A percentile compares a stretch with the other conserved stretches of the same genome.
Evolutionary conservation across 441 rosid genomes (phyloP).

Genomic region (Pelargonium exstipulatum): DNA sequence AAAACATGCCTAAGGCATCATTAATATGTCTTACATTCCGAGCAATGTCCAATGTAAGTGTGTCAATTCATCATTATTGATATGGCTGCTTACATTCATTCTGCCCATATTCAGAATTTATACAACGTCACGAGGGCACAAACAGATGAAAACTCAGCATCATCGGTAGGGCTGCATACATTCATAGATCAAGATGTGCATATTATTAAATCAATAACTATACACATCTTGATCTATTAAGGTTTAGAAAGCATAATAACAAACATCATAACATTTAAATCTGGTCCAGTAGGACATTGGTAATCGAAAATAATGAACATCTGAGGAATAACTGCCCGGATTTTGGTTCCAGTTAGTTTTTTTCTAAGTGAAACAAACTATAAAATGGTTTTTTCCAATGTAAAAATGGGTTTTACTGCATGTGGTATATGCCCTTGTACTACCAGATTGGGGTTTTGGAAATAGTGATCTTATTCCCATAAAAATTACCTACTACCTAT

Average conservation of each 20-base stretch:
- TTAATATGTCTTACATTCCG: conserved; percentile 76
- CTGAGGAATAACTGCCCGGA: background rate
- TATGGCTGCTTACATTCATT: conserved; percentile 3
- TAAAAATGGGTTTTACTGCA: too few species aligned
- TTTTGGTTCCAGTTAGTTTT: background rate
- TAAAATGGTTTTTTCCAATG: too few species aligned
- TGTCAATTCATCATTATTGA: background rate
- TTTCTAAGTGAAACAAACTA: too few species aligned
- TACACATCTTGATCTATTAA: background rate
- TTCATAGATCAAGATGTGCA: too few species aligned
- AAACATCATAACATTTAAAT: background rate
- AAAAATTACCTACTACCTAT: too few species aligned
- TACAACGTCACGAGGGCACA: background rate
- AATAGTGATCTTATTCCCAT: background rate
- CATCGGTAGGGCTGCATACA: too few species aligned
- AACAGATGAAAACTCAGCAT: background rate
- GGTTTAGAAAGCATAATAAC: background rate
- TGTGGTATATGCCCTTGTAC: too few species aligned
- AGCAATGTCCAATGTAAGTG: conserved; percentile 67
- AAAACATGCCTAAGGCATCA: conserved; percentile 35
- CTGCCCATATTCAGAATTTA: background rate
- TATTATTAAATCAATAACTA: too few species aligned
- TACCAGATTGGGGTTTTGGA: background rate
- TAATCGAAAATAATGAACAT: background rate
- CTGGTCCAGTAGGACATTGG: background rate